Base-by-base conservation (phyloP, 2,329 filamentous ascomycete species). In the Penicillium verrucosum region DNA sequence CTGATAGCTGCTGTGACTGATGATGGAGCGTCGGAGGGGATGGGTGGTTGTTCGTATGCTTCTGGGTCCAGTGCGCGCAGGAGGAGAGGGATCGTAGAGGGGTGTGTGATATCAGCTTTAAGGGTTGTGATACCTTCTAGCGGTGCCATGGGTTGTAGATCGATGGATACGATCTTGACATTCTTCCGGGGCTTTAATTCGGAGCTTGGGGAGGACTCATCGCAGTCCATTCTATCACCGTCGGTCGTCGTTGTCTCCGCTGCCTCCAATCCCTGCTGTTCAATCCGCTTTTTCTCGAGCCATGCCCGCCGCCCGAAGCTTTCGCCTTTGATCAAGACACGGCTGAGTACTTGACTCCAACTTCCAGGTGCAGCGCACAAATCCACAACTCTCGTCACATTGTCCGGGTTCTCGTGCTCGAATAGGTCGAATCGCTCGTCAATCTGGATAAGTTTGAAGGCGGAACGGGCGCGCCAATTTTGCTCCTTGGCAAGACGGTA, bases 401-500 rank as follows among this genome's bases (percentile, higher is more conserved):
- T 85, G 65, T 89, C 74, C 8, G 77, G 77, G 51, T 78, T 74
- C 57, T 75, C 73, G 61, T 78, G 76, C n/a, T 78, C 84, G 74
- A 99, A 97, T 11, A 99, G 84, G 69, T 97, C 89, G 77, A 97
- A 99, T 78, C 97, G 91, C 86, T 84, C 92, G 73, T 99, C 92
- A 25, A 99, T 85, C 75, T 99, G 94, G 12, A 99, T 85, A 25
- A 99, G 85, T 77, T 99, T 99, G 80, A 97, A 99, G 9, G 94
- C 94, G 64, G 92, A 96, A 56, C 94, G 85, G 29, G 94, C 94
- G 36, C 94, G 89, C 93, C 94, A 99, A 62, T 95, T 95, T 80
- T 99, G 94, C 75, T 99, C 94, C 78, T 99, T 99, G 18, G 94
- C 94, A 9, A 99, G 89, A 52, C 94, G 86, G 71, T 99, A 99